A percentile compares a stretch with the other conserved stretches of the same genome.
Evolutionary conservation across 73 alveolate genomes (phyloP).

Genomic region (Tetrahymena thermophila): DNA sequence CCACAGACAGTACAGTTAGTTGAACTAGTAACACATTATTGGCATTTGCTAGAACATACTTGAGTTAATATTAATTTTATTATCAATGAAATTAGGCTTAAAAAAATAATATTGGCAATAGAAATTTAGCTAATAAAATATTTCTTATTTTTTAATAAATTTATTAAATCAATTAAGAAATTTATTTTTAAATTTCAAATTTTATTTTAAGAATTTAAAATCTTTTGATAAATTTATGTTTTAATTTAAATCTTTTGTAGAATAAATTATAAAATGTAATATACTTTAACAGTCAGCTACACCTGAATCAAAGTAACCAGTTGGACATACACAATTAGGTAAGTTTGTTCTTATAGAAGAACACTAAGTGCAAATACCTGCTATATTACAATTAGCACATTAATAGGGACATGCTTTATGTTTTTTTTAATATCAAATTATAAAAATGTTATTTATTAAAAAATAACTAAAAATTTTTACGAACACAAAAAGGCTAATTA

Average conservation of each 20-base stretch:
- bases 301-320: background rate
- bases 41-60: background rate
- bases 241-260: no score
- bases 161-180: no score
- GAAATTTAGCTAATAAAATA: no score
- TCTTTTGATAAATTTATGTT: background rate
- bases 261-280: no score
- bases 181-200: no score
- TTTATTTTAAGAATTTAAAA: no score
- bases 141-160: no score
- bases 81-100: no score
- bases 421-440: background rate
- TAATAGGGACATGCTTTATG: background rate
- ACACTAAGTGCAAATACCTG: background rate
- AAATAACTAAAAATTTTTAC: background rate
- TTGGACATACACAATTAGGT: background rate
- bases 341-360: background rate
- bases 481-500: background rate
- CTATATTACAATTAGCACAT: background rate
- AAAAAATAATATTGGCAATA: background rate
- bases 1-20: background rate
- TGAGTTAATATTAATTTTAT: background rate
- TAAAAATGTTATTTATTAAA: background rate
- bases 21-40: background rate
- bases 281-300: background rate